phyloP scores from a whole-genome alignment of 2,329 filamentous ascomycete species.

The Cladophialophora carrionii region DNA sequence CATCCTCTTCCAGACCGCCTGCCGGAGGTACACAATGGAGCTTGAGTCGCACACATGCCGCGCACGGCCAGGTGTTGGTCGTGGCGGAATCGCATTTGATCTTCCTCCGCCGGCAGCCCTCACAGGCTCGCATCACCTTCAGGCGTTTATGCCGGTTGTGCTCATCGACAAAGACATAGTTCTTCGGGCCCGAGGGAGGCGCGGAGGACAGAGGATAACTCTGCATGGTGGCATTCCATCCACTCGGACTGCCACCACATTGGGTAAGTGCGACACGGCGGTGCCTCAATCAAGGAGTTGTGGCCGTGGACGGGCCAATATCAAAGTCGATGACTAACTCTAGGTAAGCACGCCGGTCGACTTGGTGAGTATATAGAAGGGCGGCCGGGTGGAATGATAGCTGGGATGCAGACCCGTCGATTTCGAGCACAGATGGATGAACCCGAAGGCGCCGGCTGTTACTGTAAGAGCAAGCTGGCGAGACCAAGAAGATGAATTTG shows the following conservation, averaged over 20 bases:
- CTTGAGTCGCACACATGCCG: conserved; percentile 88
- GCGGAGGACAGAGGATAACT: conserved; percentile 32
- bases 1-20: conserved; percentile 69
- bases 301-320: conserved; percentile 23
- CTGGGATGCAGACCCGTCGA: conserved; percentile 3
- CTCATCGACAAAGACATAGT: conserved; percentile 99
- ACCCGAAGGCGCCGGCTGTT: not conserved
- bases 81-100: conserved; percentile 98
- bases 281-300: conserved; percentile 28
- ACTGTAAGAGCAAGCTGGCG: not conserved
- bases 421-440: conserved; percentile 6
- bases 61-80: conserved; percentile 96
- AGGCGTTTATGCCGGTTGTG: conserved; percentile 96
- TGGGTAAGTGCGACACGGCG: conserved; percentile 33
- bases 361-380: conserved; percentile 10
- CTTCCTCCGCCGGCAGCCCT: conserved; percentile 90
- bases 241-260: conserved; percentile 34
- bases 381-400: not conserved
- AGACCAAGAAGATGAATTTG: conserved; percentile 13
- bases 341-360: conserved; percentile 11
- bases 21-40: conserved; percentile 90
- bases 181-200: conserved; percentile 45
- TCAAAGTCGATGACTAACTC: conserved; percentile 13
- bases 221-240: conserved; percentile 37
- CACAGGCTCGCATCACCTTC: conserved; percentile 97